Evolutionary conservation across 176 grass and related monocot species (phyloP).

Genomic region (Rhynchospora breviuscula): DNA sequence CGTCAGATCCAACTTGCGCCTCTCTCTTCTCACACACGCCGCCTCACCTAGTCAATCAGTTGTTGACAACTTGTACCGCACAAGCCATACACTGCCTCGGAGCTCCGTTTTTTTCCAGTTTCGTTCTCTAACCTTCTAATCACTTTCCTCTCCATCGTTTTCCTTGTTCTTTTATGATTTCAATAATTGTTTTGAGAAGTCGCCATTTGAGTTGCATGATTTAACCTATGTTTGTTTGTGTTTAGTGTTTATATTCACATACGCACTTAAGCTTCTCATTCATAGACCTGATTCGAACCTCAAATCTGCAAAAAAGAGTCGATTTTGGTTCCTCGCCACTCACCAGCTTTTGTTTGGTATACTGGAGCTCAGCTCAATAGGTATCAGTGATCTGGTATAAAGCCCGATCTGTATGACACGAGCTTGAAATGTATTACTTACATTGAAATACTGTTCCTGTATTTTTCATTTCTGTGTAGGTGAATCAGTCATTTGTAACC

Average conservation of each 20-base stretch:
- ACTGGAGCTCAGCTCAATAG: background rate
- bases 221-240: background rate
- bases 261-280: background rate
- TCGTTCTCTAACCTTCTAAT: background rate
- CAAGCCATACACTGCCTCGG: background rate
- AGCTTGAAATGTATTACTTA: background rate
- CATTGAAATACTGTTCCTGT: background rate
- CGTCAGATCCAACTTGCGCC: too few relatives aligned
- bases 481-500: too few relatives aligned
- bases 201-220: background rate
- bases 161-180: background rate
- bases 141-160: background rate
- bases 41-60: too few relatives aligned
- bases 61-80: background rate
- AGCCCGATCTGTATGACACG: background rate
- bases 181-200: background rate
- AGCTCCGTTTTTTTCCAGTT: background rate
- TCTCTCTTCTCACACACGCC: too few relatives aligned
- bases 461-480: background rate
- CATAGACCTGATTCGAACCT: background rate
- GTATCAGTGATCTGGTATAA: conserved; percentile 2
- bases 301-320: background rate
- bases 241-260: background rate
- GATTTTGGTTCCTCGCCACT: background rate
- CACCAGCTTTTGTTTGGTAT: background rate